Conservation (phyloP, 352 stramenopile genomes). For the Blastocystis sp. region DNA sequence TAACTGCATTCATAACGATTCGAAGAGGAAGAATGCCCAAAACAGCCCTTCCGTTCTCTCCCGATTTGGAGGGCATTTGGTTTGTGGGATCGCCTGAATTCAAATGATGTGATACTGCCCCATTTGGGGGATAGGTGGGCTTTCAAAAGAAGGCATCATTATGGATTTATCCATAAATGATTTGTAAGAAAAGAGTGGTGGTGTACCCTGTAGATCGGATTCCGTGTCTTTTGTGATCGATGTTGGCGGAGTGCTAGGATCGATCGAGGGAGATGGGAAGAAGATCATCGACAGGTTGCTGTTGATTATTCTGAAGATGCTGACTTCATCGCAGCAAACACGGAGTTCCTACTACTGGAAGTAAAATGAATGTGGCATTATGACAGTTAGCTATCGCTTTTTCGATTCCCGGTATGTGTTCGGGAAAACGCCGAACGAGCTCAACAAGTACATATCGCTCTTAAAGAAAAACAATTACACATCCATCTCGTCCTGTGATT, state of each 20-base stretch:
- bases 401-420: conserved; percentile 19
- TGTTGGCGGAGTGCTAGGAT: not conserved
- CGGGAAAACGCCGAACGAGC: conserved; percentile 40
- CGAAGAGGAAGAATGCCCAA: not conserved
- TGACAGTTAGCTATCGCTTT: conserved; percentile 51
- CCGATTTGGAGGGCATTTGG: not conserved
- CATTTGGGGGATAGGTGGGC: not conserved
- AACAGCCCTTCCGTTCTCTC: not conserved
- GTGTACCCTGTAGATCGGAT: not conserved
- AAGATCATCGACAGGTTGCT: conserved; percentile 29
- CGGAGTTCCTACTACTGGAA: conserved; percentile 60
- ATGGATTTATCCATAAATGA: not conserved
- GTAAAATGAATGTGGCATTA: not conserved
- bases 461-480: conserved; percentile 39
- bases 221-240: not conserved
- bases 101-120: not conserved
- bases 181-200: not conserved
- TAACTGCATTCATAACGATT: conserved; percentile 28
- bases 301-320: conserved; percentile 38
- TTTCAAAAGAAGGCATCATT: not conserved
- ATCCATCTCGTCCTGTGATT: conserved; percentile 8
- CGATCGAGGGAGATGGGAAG: not conserved
- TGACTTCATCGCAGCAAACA: conserved; percentile 19
- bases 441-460: conserved; percentile 39
- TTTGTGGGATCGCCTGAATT: not conserved